Conservation (phyloP, 2,329 filamentous ascomycete species). For the Fusarium sp. region DNA sequence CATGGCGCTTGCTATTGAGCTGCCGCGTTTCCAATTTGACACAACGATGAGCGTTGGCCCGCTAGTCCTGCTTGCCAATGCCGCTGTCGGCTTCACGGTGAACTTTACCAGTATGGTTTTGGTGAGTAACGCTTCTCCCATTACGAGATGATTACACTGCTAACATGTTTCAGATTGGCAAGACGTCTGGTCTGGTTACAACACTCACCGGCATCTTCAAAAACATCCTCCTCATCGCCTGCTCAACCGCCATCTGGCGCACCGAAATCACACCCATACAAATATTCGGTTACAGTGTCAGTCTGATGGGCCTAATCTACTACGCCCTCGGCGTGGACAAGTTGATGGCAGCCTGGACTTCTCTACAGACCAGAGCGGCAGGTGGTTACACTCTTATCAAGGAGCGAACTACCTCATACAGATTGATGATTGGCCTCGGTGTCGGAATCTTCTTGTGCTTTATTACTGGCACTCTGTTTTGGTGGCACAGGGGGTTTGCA, state of each 20-base stretch:
- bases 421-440: background rate
- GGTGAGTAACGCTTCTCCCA: background rate
- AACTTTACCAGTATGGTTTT: slow-evolving; percentile 28
- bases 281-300: slow-evolving; percentile 2
- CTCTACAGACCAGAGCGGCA: background rate
- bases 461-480: background rate
- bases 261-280: slow-evolving; percentile 1
- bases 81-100: slow-evolving; percentile 1
- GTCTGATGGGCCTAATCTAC: background rate
- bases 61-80: slow-evolving; percentile 1
- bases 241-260: slow-evolving; percentile 19
- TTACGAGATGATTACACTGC: background rate
- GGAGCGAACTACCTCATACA: background rate
- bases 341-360: background rate
- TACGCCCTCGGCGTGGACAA: slow-evolving; percentile 2
- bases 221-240: slow-evolving; percentile 4
- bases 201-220: slow-evolving; percentile 14
- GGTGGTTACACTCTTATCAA: background rate
- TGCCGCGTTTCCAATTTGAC: slow-evolving; percentile 7
- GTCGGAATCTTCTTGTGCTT: background rate
- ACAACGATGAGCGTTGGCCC: background rate
- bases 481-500: background rate
- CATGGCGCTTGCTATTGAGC: slow-evolving; percentile 5
- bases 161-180: slow-evolving; percentile 7
- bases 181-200: slow-evolving; percentile 17